Conservation (phyloP, 2,329 filamentous ascomycete species). For the Diaporthe eres region DNA sequence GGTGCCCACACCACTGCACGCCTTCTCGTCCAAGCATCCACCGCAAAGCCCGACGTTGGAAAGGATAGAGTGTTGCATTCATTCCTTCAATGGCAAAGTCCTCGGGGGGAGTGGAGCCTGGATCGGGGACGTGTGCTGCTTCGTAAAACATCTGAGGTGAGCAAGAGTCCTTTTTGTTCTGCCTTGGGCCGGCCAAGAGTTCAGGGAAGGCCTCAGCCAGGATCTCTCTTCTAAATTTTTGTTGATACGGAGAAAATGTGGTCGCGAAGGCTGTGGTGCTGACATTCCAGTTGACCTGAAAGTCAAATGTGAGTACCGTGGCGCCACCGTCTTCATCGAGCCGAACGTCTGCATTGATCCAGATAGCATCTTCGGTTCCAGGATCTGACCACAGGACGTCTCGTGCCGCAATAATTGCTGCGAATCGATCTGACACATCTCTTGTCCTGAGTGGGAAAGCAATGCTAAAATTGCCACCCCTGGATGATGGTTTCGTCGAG, state of each 20-base stretch:
- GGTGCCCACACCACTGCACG: constrained; percentile 59
- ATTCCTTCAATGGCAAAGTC: constrained; percentile 60
- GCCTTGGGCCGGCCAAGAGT: not conserved
- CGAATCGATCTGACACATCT: constrained; percentile 22
- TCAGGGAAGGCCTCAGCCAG: constrained; percentile 44
- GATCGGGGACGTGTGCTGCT: constrained; percentile 72
- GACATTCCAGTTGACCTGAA: constrained; percentile 51
- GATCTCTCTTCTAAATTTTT: constrained; percentile 40
- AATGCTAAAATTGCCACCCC: constrained; percentile 22
- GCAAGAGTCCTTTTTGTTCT: constrained; percentile 45
- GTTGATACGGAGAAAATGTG: constrained; percentile 7
- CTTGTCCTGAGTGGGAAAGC: constrained; percentile 28
- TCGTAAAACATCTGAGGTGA: constrained; percentile 77
- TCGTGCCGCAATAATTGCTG: constrained; percentile 1
- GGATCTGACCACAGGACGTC: constrained; percentile 37
- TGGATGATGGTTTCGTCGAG: constrained; percentile 29
- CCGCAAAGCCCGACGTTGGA: constrained; percentile 77
- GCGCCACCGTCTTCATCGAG: not conserved
- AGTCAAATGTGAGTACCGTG: constrained; percentile 35
- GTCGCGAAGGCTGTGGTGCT: constrained; percentile 34
- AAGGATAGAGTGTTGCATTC: constrained; percentile 74
- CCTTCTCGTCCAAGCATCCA: constrained; percentile 81
- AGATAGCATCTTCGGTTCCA: constrained; percentile 39
- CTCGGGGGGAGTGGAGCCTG: constrained; percentile 54
- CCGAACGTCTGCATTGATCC: constrained; percentile 37